Evolutionary conservation across 768 basidiomycete species (phyloP), one percentile per base, ranked within the genome.

Genomic region (Cubamyces lactineus): DNA sequence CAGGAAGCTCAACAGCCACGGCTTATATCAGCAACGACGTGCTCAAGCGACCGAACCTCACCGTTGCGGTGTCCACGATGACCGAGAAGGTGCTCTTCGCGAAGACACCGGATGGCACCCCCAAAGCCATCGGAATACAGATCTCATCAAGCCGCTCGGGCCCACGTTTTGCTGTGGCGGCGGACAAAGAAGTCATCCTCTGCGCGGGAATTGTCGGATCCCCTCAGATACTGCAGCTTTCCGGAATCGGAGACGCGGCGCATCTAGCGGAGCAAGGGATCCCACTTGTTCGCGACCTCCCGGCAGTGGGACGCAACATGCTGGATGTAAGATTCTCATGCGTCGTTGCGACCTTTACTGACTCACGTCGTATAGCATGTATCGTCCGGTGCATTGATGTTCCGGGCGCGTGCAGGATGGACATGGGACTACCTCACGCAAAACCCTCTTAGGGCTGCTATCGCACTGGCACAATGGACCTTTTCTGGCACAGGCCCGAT

Each of bases 251-350:
- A 3, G 65, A 67, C 15, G 16, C 55, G 0, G 47, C 21, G 3
- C 54, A 67, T 12, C 64, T 74, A 39, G 26, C 49, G 3, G 39
- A 51, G 17, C 39, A 67, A 17, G 63, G 59, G 12, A 66, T 74
- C 24, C 30, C 43, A 1, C 28, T 66, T n/a, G 47, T 71, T n/a
- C 39, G 54, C 12, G 57, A 72, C 53, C 57, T 69, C 9, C 71
- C 73, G 3, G 66, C 61, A 1, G 73, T 74, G 1, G 73, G 73
- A 1, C 38, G 57, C 26, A 67, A 74, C 41, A 46, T 74, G n/a
- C 53, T 51, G 13, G 73, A 74, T 30, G 66, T 67, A 43, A 19
- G 66, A 11, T 11, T 34, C 11, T 57, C 13, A 9, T 34, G 11
- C 34, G 8, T 9, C 5, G 5, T 28, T 26, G 21, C 23, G 3